Evolutionary conservation across 805 yeast species (phyloP), one percentile per base, ranked within the genome.

Genomic region (Candida quercuum): DNA sequence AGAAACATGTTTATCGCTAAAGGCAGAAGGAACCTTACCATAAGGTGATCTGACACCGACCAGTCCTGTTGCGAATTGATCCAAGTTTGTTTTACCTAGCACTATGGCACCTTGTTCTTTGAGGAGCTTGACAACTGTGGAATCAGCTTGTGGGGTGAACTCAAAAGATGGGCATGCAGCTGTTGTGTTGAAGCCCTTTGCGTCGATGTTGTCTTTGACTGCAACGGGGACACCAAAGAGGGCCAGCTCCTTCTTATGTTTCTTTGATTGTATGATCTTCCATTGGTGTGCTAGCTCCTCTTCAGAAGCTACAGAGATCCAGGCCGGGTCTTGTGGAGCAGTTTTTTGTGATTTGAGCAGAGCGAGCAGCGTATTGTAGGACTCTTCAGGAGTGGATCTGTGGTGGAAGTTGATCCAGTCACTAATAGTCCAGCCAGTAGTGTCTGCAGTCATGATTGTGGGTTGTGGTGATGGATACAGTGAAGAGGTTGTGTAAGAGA

Each of bases 21-120:
- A 87, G 1, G 91, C 80, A 60, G 82, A 81, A 27, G 87, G 78
- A 5, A 96, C 84, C 49, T 79, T 74, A 11, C 99, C 99, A 57
- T 91, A 91, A 1, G 99, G 98, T 6, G 96, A 85, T 54, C 99
- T 74, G 23, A 87, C 81, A 31, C 99, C 99, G 2, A 91, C 98
- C 41, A 91, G 71, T 27, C 99, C 99, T 3, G 99, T 93, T 11
- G 98, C 98, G 64, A 91, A 91, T 61, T 91, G 99, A 60, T 91
- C 99, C 60, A 91, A 68, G 60, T 91, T 91, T 38, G 98, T 93
- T 61, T 91, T 91, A 42, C 98, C 98, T 33, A 91, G 69, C 28
- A 91, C 74, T 39, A 91, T 85, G 32, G 98, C 98, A 56, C 99
- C 99, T 26, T 86, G 83, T n/a, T 69, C 73, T 60, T 86, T 76